Evolutionary conservation across 1,139 yeast genomes (phyloP), one percentile per base, ranked within the genome.

Genomic region (Eremothecium coryli): DNA sequence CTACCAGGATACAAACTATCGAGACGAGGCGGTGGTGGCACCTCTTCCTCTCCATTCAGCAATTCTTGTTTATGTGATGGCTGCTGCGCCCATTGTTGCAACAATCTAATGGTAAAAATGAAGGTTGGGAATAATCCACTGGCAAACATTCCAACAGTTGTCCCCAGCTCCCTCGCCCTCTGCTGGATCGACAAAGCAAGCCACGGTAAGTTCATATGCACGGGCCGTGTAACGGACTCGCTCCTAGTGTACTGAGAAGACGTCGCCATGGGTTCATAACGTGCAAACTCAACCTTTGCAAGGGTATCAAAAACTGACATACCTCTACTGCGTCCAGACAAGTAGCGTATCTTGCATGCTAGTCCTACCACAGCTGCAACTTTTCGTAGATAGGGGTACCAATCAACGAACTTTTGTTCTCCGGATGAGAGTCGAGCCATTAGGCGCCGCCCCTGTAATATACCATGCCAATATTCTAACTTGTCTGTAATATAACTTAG

Each of bases 41-140:
- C 65, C 29, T n/a, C n/a, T 4, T 13, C n/a, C 15, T 11, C n/a
- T 7, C 58, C 57, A 37, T 69, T 68, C 5, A 76, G 14, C n/a
- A n/a, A n/a, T 11, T 27, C 30, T 12, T 27, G 20, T 18, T 27
- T 27, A 10, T 17, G n/a, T 20, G 20, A 78, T 3, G 28, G 26
- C 26, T 26, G 29, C 23, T 32, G 44, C 42, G 79, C 77, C 94
- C 95, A 88, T 97, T 97, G 88, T 56, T 90, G 97, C 35, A 86
- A 68, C 47, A 90, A 85, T 58, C 86, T 85, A 43, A 90, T 68
- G 23, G 81, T 55, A 54, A 90, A 88, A 40, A 90, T 81, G 2
- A 94, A 84, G 0, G 82, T 70, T 0, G 97, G 97, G 61, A 90
- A 74, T 21, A 82, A 65, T 17, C 23, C 30, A 18, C 30, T 27